Evolutionary conservation across 495 filamentous ascomycete genomes (phyloP).

Genomic region (Talaromyces ruber): DNA sequence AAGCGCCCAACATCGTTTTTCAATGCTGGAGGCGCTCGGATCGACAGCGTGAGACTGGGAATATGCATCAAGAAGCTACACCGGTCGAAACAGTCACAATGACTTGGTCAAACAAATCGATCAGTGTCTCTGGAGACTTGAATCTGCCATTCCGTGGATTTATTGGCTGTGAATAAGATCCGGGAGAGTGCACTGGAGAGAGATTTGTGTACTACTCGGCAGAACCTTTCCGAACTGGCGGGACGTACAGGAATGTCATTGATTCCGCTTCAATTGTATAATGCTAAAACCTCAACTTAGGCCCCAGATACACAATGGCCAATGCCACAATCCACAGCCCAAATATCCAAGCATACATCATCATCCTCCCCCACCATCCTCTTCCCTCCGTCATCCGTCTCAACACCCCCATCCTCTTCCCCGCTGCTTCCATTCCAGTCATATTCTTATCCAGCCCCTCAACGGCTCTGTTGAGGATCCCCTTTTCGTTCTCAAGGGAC

Average conservation of each 20-base stretch:
- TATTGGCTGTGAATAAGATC: neutral
- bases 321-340: slow-evolving; percentile 68
- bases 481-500: slow-evolving; percentile 64
- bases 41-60: neutral
- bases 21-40: too few relatives aligned
- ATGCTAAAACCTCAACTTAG: slow-evolving; percentile 73
- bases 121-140: neutral
- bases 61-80: neutral
- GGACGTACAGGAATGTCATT: too few relatives aligned
- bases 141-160: neutral
- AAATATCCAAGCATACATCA: slow-evolving; percentile 76
- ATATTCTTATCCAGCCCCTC: slow-evolving; percentile 70
- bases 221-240: neutral
- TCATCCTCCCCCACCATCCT: slow-evolving; percentile 79
- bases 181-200: neutral
- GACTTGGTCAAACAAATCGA: neutral
- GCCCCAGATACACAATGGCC: slow-evolving; percentile 68
- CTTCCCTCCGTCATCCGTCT: slow-evolving; percentile 71
- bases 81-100: neutral
- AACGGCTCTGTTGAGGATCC: slow-evolving; percentile 57
- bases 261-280: too few relatives aligned
- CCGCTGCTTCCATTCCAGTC: slow-evolving; percentile 63
- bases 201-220: too few relatives aligned
- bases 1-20: too few relatives aligned
- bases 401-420: slow-evolving; percentile 64